phyloP scores from a whole-genome alignment of 2,329 filamentous ascomycete species.

The Xylaria sp. region DNA sequence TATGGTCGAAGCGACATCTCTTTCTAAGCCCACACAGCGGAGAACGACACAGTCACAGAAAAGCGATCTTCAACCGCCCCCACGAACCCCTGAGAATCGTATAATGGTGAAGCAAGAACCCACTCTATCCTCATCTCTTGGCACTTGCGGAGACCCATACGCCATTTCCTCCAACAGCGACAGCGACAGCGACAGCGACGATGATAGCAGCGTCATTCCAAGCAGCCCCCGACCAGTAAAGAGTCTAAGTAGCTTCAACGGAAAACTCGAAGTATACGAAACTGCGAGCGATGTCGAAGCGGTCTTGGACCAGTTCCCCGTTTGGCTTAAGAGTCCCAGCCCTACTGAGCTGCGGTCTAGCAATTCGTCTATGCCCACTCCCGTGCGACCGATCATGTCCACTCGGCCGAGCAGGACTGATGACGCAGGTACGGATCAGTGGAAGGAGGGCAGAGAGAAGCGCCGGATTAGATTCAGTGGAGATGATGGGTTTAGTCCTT shows the following conservation, averaged over 20 bases:
- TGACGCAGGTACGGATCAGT: not conserved
- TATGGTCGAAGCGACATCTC: not conserved
- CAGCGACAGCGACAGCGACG: constrained; percentile 30
- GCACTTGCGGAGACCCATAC: constrained; percentile 41
- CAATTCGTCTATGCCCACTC: not conserved
- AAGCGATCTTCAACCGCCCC: not conserved
- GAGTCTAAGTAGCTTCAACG: constrained; percentile 14
- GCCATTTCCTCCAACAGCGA: constrained; percentile 43
- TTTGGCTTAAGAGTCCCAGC: constrained; percentile 17
- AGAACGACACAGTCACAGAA: not conserved
- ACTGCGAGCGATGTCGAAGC: constrained; percentile 31
- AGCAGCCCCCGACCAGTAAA: not conserved
- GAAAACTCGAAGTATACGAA: constrained; percentile 4
- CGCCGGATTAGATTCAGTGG: constrained; percentile 3
- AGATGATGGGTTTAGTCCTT: constrained; percentile 4
- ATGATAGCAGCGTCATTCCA: not conserved
- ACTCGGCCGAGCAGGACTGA: not conserved
- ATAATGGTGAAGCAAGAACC: not conserved
- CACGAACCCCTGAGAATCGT: constrained; percentile 15
- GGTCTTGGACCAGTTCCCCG: constrained; percentile 21
- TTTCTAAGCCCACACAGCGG: not conserved
- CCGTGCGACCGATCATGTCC: not conserved
- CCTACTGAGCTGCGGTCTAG: not conserved
- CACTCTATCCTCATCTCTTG: constrained; percentile 3
- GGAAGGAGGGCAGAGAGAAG: not conserved